Evolutionary conservation across 2,329 filamentous ascomycete genomes (phyloP), one percentile per base, ranked within the genome.

Genomic region (Bipolaris victoriae): DNA sequence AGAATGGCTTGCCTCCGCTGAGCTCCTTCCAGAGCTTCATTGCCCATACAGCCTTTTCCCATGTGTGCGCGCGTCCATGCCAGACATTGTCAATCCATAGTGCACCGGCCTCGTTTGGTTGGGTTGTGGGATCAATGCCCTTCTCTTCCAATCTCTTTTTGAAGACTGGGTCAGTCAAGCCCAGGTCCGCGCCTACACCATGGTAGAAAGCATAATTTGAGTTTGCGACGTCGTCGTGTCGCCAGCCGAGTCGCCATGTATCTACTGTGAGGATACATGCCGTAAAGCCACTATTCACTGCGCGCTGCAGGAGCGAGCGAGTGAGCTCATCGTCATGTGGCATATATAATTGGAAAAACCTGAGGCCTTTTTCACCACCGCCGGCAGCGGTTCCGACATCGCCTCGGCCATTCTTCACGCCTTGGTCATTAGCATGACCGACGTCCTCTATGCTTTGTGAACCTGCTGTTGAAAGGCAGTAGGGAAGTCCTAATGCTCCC

Each of bases 31-130:
- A 84, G 20, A 82, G 78, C 66, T 83, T 77, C 57, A 86, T 84
- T 44, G 90, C 69, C 87, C 88, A 91, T 4, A 81, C 77, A 1
- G 90, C 79, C 69, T 89, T 88, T 43, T 84, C 81, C 88, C 88
- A 91, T n/a, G 78, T 81, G 71, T 83, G 84, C 5, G 85, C 84
- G 2, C 82, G 78, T 0, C 86, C 86, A 70, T 89, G 86, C 85
- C 86, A 88, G 45, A 88, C 80, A 44, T 81, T 84, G 63, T 89
- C 86, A 61, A 88, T 88, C 86, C 86, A 89, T 58, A 84, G 80
- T 0, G 83, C 81, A 2, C 83, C 82, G 0, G 85, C 86, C 58
- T 81, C 79, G 36, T 85, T 82, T 1, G 81, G 79, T 49, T 83
- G 75, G 39, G 74, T 83, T 40, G 77, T 68, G 0, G 82, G 79